Conservation (phyloP, 495 filamentous ascomycete species). For the Paragyromitra xinjiangensis region DNA sequence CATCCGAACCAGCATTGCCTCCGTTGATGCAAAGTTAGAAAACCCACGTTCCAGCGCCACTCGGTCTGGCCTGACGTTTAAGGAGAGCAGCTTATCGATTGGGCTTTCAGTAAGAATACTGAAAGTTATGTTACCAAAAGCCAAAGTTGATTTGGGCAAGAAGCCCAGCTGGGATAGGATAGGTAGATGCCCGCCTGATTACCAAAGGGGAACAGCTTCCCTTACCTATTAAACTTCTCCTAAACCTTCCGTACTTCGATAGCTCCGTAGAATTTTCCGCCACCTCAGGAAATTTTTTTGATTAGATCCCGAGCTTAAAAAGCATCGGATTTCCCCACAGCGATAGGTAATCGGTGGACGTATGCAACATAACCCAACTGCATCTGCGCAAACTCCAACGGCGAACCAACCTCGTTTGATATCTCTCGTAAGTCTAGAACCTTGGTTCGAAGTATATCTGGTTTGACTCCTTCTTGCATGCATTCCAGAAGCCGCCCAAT, state of each 20-base stretch:
- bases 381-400: neutral
- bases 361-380: slow-evolving; percentile 1
- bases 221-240: neutral
- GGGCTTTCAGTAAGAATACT: too few species aligned
- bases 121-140: neutral
- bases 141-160: too few species aligned
- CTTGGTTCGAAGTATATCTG: neutral
- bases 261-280: neutral
- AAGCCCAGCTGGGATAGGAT: neutral
- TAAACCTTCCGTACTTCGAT: neutral
- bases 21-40: neutral
- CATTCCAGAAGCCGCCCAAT: neutral
- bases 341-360: neutral
- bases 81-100: neutral
- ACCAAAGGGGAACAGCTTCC: neutral
- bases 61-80: neutral
- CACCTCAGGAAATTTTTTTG: neutral
- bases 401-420: neutral
- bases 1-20: neutral
- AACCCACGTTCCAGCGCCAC: neutral
- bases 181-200: neutral
- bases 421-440: neutral
- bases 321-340: neutral
- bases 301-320: neutral
- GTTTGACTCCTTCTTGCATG: slow-evolving; percentile 1